Evolutionary conservation across 495 filamentous ascomycete species (phyloP), one percentile per base, ranked within the genome.

Genomic region (Hypoxylon rickii): DNA sequence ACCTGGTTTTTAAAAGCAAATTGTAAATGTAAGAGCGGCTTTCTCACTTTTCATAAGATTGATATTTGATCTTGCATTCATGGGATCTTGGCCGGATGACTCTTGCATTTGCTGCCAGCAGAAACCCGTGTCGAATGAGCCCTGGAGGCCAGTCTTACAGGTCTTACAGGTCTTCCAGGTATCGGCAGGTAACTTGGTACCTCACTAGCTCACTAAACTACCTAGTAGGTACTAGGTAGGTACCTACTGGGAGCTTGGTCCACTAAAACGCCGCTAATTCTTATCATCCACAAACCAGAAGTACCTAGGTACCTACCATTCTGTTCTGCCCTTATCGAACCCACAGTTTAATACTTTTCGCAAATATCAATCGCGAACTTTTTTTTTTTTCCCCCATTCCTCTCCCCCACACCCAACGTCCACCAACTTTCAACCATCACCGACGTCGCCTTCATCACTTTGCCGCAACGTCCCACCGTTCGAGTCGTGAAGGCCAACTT

Each of bases 361-460:
- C 16, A 26, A 37, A 18, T 15, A 36, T 17, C 15, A 17, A 33
- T 48, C 42, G 36, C 34, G 18, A 61, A 61, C 46, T 61, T 61
- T 61, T 47, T 17, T 20, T n/a, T n/a, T n/a, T n/a, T n/a, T n/a
- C n/a, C n/a, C n/a, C n/a, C n/a, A n/a, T n/a, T n/a, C n/a, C n/a
- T n/a, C n/a, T 7, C 8, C 0, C 11, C 44, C 44, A 18, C 22
- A 29, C 40, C 15, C 32, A 17, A 15, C 8, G 26, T 50, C 47
- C 38, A 55, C 44, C 47, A 64, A 51, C 56, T 11, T 34, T 7
- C 37, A 51, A 33, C 55, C 51, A 40, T 47, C 16, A n/a, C 7
- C 33, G 24, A 55, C 37, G 58, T 71, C 51, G 48, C 82, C 86
- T 84, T 84, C 85, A 89, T 89, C 86, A 89, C 87, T 76, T 90